Evolutionary conservation across 139 green algal genomes (phyloP), one percentile per base, ranked within the genome.

Genomic region (Closterium sp.): DNA sequence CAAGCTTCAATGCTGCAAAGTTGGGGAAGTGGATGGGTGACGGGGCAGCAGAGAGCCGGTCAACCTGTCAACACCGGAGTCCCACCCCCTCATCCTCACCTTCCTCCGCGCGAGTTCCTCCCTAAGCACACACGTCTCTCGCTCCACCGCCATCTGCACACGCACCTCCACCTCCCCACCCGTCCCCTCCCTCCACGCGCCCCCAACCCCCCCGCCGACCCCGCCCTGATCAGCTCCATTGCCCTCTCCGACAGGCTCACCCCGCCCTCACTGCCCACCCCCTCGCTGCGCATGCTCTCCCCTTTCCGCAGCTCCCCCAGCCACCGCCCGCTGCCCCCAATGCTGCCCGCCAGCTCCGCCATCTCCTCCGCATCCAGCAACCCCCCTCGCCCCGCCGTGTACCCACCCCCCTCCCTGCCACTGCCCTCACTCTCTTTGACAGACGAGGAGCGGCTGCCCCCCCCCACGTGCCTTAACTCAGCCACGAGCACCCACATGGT

Each of bases 401-500:
- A 7, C 88, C 45, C 28, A 30, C 88, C 88, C 0, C 88, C 31
- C 31, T 89, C 31, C 31, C 17, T 89, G 31, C 31, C 86, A 22
- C 31, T 89, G 31, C 17, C 86, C 86, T 32, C 17, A 22, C 86
- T 89, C 0, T 32, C 31, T 13, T 34, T 89, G 31, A 62, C 86
- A 24, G 86, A 34, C 11, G 31, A 50, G 17, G 86, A 21, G 17
- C 31, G 13, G 10, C 31, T 91, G 73, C 89, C 84, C 5, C 84
- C 84, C 10, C n/a, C 84, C 31, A 90, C 27, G 24, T 31, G 70
- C 0, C 90, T 27, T 4, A 92, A 6, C 70, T 92, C 90, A 4
- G 90, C 90, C 70, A 92, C 45, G 22, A 92, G 90, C 28, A 92
- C 73, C 90, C 90, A 92, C 90, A 92, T 92, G 32, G 90, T 93